Base-by-base conservation (phyloP, 2,329 filamentous ascomycete genomes). In the Sclerotinia sclerotiorum region DNA sequence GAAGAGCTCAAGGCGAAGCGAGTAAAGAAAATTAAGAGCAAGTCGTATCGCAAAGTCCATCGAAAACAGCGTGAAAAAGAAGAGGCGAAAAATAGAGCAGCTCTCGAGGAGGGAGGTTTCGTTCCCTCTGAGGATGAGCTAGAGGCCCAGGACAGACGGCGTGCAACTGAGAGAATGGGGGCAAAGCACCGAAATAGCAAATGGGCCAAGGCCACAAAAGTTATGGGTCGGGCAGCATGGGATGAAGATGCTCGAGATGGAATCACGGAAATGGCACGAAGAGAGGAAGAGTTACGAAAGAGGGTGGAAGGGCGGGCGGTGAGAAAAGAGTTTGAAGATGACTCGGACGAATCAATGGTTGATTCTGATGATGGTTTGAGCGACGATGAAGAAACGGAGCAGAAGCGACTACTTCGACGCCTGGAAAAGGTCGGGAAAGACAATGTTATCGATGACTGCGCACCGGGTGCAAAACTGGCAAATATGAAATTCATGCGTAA, bases 1-100 rank as follows among this genome's bases (percentile, higher is more conserved):
- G 94, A 98, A 80, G 90, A 96, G 76, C 89, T 93, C 55, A 90
- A 93, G 68, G 87, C 93, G 10, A 96, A 94, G 80, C 90, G 95
- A 32, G 93, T 99, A 80, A 97, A 97, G 82, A 98, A 98, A 83
- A 99, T 99, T 82, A 99, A 99, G 84, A 96, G 92, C 78, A 99
- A 97, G 79, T 87, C 93, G 0, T 99, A 97, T 78, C 91, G 94
- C 67, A 90, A 94, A 56, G 90, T 98, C 19, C 94, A 98, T 79
- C 88, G 94, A 49, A 97, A 90, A 77, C 91, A 91, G 77, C 83
- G 87, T 19, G 86, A 90, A 77, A 84, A 83, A 71, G 76, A 85
- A 69, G 83, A 85, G 62, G 81, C 87, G 70, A 80, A 84, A 61
- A 87, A 90, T 72, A 81, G 82, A 67, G 83, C 87, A 69, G 84